Conservation (phyloP, 2,329 filamentous ascomycete genomes). For the Colletotrichum noveboracense region DNA sequence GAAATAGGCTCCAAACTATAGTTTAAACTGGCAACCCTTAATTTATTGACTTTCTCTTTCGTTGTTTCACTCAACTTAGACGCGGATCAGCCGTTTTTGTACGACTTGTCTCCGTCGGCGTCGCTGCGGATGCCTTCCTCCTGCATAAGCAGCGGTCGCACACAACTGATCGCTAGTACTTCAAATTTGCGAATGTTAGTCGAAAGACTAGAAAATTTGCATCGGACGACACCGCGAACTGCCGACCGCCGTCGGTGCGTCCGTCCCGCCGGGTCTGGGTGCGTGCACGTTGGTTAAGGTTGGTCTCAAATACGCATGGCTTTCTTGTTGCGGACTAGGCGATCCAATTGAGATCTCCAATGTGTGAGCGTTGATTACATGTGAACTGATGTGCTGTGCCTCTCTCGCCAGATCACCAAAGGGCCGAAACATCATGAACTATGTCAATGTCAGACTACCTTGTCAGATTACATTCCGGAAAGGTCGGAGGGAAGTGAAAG, state of each 20-base stretch:
- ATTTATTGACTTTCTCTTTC: background rate
- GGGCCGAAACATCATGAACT: background rate
- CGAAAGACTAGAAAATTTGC: background rate
- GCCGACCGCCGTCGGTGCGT: background rate
- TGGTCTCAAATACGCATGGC: background rate
- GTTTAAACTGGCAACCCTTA: background rate
- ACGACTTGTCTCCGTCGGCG: background rate
- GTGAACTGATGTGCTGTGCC: background rate
- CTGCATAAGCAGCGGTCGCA: background rate
- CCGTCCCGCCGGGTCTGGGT: background rate
- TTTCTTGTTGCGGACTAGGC: background rate
- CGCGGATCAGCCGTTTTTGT: background rate
- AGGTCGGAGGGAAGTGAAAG: background rate
- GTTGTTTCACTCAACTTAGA: background rate
- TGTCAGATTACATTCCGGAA: background rate
- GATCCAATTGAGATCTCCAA: background rate
- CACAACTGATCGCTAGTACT: background rate
- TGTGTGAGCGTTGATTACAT: background rate
- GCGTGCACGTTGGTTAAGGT: background rate
- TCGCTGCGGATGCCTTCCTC: background rate
- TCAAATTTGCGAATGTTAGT: background rate
- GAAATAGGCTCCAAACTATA: background rate
- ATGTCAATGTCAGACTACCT: background rate
- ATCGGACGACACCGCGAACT: background rate
- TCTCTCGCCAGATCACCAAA: background rate